Evolutionary conservation across 805 yeast genomes (phyloP).

Genomic region (Suhomyces sp.): DNA sequence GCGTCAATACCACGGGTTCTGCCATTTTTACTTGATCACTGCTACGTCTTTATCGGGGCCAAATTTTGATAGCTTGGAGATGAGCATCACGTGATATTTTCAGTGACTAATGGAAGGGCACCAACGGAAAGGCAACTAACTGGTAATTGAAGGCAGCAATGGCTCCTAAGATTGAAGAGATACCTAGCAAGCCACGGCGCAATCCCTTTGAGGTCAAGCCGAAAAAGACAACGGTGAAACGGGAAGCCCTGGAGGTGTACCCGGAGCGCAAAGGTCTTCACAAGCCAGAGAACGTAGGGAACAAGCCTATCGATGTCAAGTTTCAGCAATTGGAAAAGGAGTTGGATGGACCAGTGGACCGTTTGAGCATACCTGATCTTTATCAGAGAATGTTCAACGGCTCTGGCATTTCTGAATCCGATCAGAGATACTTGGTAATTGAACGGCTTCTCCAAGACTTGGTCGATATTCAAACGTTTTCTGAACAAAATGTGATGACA

Average conservation of each 20-base stretch:
- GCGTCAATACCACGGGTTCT: conserved; percentile 33
- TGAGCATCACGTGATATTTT: conserved; percentile 1
- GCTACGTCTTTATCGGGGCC: neutral
- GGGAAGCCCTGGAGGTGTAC: conserved; percentile 33
- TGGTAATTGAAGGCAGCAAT: neutral
- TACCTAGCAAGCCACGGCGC: conserved; percentile 9
- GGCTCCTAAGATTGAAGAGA: conserved; percentile 22
- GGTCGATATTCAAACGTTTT: conserved; percentile 35
- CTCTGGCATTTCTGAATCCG: neutral
- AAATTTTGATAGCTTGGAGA: neutral
- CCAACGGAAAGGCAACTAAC: neutral
- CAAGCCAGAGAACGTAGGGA: conserved; percentile 26
- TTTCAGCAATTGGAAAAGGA: conserved; percentile 28
- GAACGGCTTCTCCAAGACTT: conserved; percentile 26
- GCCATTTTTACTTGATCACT: neutral
- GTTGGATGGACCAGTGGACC: conserved; percentile 23
- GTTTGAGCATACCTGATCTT: conserved; percentile 12
- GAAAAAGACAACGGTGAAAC: conserved; percentile 27
- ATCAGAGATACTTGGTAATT: neutral
- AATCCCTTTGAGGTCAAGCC: conserved; percentile 29
- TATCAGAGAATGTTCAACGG: neutral
- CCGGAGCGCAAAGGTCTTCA: conserved; percentile 31
- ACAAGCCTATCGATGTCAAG: conserved; percentile 33
- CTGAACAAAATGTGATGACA: conserved; percentile 18
- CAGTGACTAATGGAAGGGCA: neutral